Evolutionary conservation across 2,329 filamentous ascomycete genomes (phyloP), one percentile per base, ranked within the genome.

Genomic region (Cladosporium oxysporum): DNA sequence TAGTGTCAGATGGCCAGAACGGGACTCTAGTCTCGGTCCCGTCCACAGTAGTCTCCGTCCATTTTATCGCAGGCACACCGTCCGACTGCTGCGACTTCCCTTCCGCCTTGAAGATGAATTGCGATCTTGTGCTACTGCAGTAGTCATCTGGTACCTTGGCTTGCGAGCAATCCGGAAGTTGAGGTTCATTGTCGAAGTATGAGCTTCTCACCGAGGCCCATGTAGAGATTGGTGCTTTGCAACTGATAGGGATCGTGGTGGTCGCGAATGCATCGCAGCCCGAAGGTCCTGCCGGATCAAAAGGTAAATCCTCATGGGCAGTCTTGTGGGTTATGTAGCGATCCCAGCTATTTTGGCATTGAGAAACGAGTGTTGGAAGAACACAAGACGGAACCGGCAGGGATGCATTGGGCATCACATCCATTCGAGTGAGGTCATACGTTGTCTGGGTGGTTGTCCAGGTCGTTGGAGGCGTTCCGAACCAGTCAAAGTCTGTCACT

Each of bases 271-370:
- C 26, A 21, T 61, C 5, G 44, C 58, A 61, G 26, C 44, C 58
- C 8, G 58, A 7, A 16, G 58, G 58, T 26, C 58, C 57, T 0
- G 1, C 10, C 1, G 18, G 10, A 5, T 57, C 37, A 5, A 35
- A 59, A n/a, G 23, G 26, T 29, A 26, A 7, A 14, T 16, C 6
- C 28, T 44, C 23, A 11, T 23, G 23, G 12, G 21, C 6, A 11
- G 33, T 47, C 10, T 35, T 5, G 5, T 33, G 33, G 11, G 18
- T 7, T 59, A 59, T n/a, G 35, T 35, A 64, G 5, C 31, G 2
- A n/a, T 57, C 61, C 41, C 61, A 64, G 50, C 61, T 64, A n/a
- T n/a, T 16, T 26, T 64, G 61, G n/a, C 50, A 58, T 12, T 58
- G 33, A 5, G 61, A 16, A 6, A 57, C 50, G 6, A 52, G 53